phyloP scores from a whole-genome alignment of 805 yeast species.

The Scheffersomyces lignosus region DNA sequence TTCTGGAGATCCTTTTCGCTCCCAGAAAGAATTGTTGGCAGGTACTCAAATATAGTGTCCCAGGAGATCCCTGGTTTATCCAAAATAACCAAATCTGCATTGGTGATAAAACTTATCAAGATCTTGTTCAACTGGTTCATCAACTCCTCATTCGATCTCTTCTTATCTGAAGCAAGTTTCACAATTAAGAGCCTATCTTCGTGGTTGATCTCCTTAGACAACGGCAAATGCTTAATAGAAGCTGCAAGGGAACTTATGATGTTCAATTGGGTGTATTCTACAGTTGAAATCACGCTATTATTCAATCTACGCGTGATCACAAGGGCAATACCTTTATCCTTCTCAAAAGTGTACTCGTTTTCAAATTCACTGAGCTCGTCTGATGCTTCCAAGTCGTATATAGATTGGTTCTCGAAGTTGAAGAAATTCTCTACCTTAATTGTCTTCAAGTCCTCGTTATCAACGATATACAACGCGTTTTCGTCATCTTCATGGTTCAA shows the following conservation, averaged over 20 bases:
- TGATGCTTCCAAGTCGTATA: background rate
- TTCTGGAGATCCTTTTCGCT: slow-evolving; percentile 20
- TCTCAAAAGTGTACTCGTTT: slow-evolving; percentile 30
- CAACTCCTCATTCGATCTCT: slow-evolving; percentile 20
- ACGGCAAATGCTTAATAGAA: slow-evolving; percentile 47
- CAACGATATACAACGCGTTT: background rate
- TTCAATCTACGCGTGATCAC: slow-evolving; percentile 19
- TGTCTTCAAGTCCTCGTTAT: slow-evolving; percentile 2
- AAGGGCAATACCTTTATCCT: slow-evolving; percentile 40
- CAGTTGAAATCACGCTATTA: slow-evolving; percentile 13
- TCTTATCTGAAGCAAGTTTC: slow-evolving; percentile 14
- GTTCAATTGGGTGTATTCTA: slow-evolving; percentile 49
- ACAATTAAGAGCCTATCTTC: slow-evolving; percentile 25
- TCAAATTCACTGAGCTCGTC: slow-evolving; percentile 14
- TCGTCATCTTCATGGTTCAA: background rate
- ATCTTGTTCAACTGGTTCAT: slow-evolving; percentile 35
- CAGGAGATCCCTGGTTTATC: slow-evolving; percentile 2
- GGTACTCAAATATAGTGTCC: slow-evolving; percentile 9
- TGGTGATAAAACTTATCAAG: slow-evolving; percentile 39
- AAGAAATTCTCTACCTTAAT: slow-evolving; percentile 2
- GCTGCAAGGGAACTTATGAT: slow-evolving; percentile 56
- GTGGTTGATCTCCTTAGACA: slow-evolving; percentile 29
- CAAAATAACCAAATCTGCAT: slow-evolving; percentile 24
- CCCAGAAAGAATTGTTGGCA: slow-evolving; percentile 33
- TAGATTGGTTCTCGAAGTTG: background rate